A percentile compares a stretch with the other conserved stretches of the same genome.
Evolutionary conservation across 441 rosid species (phyloP).

Genomic region (Raphanus hybrid): DNA sequence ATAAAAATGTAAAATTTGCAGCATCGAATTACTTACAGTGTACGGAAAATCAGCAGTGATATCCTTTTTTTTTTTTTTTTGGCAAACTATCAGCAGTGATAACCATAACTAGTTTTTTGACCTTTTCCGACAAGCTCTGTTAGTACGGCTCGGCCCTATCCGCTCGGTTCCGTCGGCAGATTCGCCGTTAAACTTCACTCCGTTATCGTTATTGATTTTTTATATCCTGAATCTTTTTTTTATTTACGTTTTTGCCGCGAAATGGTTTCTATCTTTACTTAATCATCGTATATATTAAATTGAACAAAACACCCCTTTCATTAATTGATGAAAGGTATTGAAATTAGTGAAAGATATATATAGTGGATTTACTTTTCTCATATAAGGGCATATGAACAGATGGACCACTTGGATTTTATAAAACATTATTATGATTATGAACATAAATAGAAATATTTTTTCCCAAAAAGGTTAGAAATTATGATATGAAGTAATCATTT

Average conservation of each 20-base stretch:
- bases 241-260: neutral
- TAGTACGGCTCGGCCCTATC: neutral
- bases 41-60: neutral
- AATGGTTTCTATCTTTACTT: neutral
- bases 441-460: too few species aligned
- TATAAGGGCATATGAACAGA: too few species aligned
- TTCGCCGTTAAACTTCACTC: slow-evolving; percentile 9
- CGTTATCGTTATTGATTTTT: neutral
- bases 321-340: too few species aligned
- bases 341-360: too few species aligned
- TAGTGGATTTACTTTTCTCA: too few species aligned
- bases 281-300: neutral
- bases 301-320: neutral
- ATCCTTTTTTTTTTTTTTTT: too few species aligned
- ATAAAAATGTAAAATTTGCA: neutral
- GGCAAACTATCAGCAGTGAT: neutral
- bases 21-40: neutral
- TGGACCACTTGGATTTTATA: neutral
- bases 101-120: neutral
- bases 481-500: too few species aligned
- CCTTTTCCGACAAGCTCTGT: neutral
- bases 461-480: too few species aligned
- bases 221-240: neutral
- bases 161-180: slow-evolving; percentile 3
- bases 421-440: too few species aligned